Evolutionary conservation across 176 grass and related monocot genomes (phyloP).

Genomic region (Aegilops speltoides): DNA sequence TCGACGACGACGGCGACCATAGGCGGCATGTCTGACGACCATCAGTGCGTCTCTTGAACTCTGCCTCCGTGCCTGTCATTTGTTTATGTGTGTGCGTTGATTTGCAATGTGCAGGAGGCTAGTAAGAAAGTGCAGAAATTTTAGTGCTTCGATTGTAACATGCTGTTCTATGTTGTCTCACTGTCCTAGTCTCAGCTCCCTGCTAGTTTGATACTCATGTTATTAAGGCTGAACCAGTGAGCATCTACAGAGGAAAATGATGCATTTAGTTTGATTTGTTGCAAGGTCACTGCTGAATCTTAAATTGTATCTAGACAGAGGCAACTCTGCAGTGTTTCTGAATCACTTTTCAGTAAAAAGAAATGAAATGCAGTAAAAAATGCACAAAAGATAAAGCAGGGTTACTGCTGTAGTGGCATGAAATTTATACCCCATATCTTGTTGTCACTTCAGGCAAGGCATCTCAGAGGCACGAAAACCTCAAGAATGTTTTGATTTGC

Average conservation of each 20-base stretch:
- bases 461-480: slow-evolving; percentile 1
- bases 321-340: background rate
- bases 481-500: background rate
- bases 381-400: background rate
- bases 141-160: background rate
- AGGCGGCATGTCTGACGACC: slow-evolving; percentile 30
- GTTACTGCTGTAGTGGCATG: background rate
- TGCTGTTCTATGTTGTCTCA: background rate
- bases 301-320: background rate
- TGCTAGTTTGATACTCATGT: background rate
- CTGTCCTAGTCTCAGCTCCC: background rate
- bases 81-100: background rate
- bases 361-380: background rate
- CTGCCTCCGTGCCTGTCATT: background rate
- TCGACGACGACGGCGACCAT: slow-evolving; percentile 46
- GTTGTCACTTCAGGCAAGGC: background rate
- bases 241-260: background rate
- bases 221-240: background rate
- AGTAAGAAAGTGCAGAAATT: background rate
- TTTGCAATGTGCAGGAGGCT: background rate
- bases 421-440: background rate
- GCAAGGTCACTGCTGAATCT: background rate
- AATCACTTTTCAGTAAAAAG: background rate
- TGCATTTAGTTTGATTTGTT: background rate
- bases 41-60: background rate